Conservation (phyloP, 2,329 filamentous ascomycete genomes). For the Sphaerulina musiva region DNA sequence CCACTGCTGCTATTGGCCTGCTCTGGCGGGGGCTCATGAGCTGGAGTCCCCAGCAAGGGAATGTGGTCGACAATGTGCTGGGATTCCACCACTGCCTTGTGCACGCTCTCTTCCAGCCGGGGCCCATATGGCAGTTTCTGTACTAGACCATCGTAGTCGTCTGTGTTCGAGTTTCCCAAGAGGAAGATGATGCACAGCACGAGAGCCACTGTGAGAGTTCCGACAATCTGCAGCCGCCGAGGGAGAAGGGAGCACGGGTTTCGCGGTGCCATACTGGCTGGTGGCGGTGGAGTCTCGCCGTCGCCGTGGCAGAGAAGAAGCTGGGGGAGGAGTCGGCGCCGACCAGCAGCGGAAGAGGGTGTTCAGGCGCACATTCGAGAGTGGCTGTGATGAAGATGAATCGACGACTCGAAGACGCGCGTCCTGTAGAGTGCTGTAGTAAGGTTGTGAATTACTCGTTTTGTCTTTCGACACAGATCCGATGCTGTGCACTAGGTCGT, state of each 20-base stretch:
- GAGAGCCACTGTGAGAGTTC: conserved; percentile 34
- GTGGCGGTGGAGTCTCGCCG: neutral
- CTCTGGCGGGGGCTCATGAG: conserved; percentile 64
- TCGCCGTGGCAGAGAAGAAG: neutral
- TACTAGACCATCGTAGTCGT: conserved; percentile 27
- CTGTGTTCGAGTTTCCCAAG: conserved; percentile 29
- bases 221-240: conserved; percentile 43
- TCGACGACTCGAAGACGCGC: neutral
- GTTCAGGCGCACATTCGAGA: conserved; percentile 1
- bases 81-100: conserved; percentile 34
- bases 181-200: conserved; percentile 36
- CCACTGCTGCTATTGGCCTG: conserved; percentile 73
- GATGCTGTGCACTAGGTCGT: neutral
- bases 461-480: neutral
- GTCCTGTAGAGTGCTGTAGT: neutral
- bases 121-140: conserved; percentile 32
- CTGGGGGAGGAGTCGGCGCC: neutral
- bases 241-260: conserved; percentile 38
- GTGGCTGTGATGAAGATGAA: neutral
- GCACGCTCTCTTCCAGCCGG: conserved; percentile 35
- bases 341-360: conserved; percentile 8
- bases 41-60: conserved; percentile 58
- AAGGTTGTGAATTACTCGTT: neutral
- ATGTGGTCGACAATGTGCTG: conserved; percentile 36
- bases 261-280: conserved; percentile 7